Percentiles rank a stretch among this genome's conserved stretches.
phyloP scores from a whole-genome alignment of 1,284 basidiomycete genomes.

The Afroboletus lepidellus region DNA sequence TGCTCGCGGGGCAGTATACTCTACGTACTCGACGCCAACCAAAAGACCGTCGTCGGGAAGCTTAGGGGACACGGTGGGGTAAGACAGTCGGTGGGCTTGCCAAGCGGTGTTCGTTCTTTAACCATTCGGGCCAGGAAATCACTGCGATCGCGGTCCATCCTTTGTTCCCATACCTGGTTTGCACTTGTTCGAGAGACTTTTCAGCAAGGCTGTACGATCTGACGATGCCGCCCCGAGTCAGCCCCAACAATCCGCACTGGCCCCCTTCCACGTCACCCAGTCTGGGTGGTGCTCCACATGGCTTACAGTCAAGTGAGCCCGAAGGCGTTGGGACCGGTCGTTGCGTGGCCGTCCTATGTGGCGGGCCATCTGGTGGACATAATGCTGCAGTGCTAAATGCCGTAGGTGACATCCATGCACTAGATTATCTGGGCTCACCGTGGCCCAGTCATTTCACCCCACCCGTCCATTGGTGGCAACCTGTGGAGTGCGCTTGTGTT shows the following conservation, averaged over 20 bases:
- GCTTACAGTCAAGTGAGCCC: constrained; percentile 53
- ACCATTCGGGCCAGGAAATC: constrained; percentile 48
- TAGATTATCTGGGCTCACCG: constrained; percentile 9
- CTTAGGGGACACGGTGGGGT: constrained; percentile 72
- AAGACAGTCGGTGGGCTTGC: constrained; percentile 26
- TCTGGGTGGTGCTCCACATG: constrained; percentile 66
- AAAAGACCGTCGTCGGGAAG: constrained; percentile 40
- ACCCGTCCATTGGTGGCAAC: constrained; percentile 64
- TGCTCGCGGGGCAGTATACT: constrained; percentile 51
- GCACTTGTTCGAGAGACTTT: constrained; percentile 68
- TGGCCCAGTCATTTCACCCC: constrained; percentile 60
- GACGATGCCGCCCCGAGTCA: constrained; percentile 34
- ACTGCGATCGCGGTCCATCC: constrained; percentile 67
- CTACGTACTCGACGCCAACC: constrained; percentile 49
- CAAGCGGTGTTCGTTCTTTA: not conserved
- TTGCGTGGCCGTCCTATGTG: constrained; percentile 62
- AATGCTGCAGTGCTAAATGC: constrained; percentile 62
- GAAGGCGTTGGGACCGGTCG: constrained; percentile 62
- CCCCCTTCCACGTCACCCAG: constrained; percentile 49
- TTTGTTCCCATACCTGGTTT: constrained; percentile 52
- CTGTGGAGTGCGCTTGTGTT: constrained; percentile 54
- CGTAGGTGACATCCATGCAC: constrained; percentile 38
- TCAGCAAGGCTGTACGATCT: constrained; percentile 66
- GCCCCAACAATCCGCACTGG: constrained; percentile 58
- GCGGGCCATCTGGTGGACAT: constrained; percentile 71